Base-by-base conservation (phyloP, 1,139 yeast species). In the Debaryomycetaceae sp. region DNA sequence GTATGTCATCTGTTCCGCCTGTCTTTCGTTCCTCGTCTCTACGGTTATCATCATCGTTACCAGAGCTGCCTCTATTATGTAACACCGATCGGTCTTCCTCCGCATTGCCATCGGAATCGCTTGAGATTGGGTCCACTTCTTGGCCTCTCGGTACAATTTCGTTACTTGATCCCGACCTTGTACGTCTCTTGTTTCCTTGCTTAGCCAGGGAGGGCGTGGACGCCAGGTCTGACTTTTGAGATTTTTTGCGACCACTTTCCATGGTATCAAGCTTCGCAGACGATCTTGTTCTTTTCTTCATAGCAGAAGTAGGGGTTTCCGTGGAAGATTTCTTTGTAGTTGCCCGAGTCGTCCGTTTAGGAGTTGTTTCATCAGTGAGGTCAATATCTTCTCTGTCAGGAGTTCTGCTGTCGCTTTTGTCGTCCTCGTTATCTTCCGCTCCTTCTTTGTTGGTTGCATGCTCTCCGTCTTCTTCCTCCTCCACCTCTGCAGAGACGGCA, bases 271-370 rank as follows among this genome's bases (percentile, higher is more conserved):
- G 48, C 44, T 57, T 62, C 7, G 64, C 65, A 5, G 53, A 46
- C 1, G 63, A 60, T 24, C 71, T 52, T 1, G 69, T 64, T 27
- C 71, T 52, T 45, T 66, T 67, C 48, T 62, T 61, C 3, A 62
- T 50, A 13, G 45, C 43, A 6, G 52, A 46, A 5, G 59, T 42
- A 7, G 30, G n/a, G 11, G 5, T 31, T 27, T 31, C 36, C 33
- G n/a, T 9, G 4, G 11, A 14, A 5, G n/a, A 7, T 13, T 20
- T 24, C 30, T 13, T 39, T 30, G 22, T 39, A 38, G 24, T 37
- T 24, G 9, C 24, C 41, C 24, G 13, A 34, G 38, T 24, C 37
- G 37, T 31, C 22, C n/a, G 36, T 9, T 24, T 38, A 30, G 30
- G 42, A 27, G 31, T 13, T 20, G 30, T 20, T 24, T 36, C 43